Evolutionary conservation across 176 grass and related monocot species (phyloP).

Genomic region (Alloteropsis semialata): DNA sequence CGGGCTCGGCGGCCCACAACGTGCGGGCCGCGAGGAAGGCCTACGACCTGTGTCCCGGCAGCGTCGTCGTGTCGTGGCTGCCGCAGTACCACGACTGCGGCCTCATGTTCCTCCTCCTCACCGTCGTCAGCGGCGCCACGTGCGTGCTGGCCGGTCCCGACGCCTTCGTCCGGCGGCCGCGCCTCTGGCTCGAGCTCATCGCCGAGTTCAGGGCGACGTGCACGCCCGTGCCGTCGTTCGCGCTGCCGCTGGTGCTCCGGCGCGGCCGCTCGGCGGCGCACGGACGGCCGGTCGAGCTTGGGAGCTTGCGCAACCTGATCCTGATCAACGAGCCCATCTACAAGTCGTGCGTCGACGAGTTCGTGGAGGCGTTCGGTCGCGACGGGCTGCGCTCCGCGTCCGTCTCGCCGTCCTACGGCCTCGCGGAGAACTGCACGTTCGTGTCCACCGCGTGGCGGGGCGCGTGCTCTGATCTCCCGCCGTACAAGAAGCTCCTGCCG

Average conservation of each 20-base stretch:
- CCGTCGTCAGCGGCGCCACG: constrained; percentile 52
- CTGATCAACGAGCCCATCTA: constrained; percentile 65
- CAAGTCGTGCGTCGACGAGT: constrained; percentile 35
- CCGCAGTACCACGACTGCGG: constrained; percentile 67
- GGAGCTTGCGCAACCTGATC: constrained; percentile 58
- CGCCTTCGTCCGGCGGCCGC: constrained; percentile 38
- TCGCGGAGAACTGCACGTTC: constrained; percentile 68
- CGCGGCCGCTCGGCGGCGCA: constrained; percentile 6
- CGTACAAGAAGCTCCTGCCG: constrained; percentile 48
- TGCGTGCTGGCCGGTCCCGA: constrained; percentile 40
- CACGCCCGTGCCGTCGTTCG: constrained; percentile 58
- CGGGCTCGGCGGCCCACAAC: constrained; percentile 52
- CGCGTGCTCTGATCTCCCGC: not conserved
- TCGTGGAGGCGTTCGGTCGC: constrained; percentile 29
- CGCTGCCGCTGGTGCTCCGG: constrained; percentile 45
- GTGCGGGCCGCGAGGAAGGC: constrained; percentile 49
- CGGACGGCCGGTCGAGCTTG: constrained; percentile 27
- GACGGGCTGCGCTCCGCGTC: constrained; percentile 29
- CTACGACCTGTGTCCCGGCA: constrained; percentile 42
- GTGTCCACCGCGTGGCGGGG: constrained; percentile 60
- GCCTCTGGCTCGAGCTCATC: constrained; percentile 61
- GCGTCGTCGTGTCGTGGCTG: constrained; percentile 58
- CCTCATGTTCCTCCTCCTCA: constrained; percentile 70
- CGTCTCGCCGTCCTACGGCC: constrained; percentile 55
- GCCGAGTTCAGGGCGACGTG: constrained; percentile 52